Base-by-base conservation (phyloP, 1,284 basidiomycete genomes). In the Meira nashicola region DNA sequence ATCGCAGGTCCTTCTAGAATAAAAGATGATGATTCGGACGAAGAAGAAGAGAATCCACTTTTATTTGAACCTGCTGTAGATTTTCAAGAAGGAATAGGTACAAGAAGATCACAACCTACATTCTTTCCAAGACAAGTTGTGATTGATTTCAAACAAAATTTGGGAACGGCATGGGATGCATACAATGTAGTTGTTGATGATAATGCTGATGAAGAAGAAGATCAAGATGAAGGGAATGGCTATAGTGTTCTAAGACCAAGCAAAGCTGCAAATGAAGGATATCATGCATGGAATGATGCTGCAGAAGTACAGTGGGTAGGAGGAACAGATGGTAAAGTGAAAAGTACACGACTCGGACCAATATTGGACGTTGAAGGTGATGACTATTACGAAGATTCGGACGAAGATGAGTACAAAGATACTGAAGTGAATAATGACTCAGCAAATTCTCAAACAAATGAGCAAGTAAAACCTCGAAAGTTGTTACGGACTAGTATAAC, bases 61-160 rank as follows among this genome's bases (percentile, higher is more conserved):
- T 57, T 74, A 12, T 60, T 76, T 21, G 74, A 74, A 43, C 73
- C 73, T 38, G 72, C 71, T 28, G 64, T 72, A 25, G 70, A 71
- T 11, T 75, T 75, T 38, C 65, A 66, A 21, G 65, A 63, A 17
- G 73, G 74, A 2, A 59, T 69, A n/a, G 67, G 70, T 6, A 53
- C 17, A n/a, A 53, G 55, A 9, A 55, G 58, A 6, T 68, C 71
- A 14, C 58, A 67, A 44, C 65, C 68, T 14, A 76, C 74, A 14
- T 76, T 71, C 50, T 64, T 63, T 38, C 74, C 74, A 5, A 60
- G 74, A 1, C 59, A 73, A 0, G 47, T 77, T 38, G 52, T 77
- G 39, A 73, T 73, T 47, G 74, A 73, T 21, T 61, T 65, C 9
- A 66, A 65, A n/a, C 64, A 68, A 10, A 69, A 75, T n/a, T 21